Base-by-base conservation (phyloP, 176 grass and related monocot species). In the Musa acuminata region DNA sequence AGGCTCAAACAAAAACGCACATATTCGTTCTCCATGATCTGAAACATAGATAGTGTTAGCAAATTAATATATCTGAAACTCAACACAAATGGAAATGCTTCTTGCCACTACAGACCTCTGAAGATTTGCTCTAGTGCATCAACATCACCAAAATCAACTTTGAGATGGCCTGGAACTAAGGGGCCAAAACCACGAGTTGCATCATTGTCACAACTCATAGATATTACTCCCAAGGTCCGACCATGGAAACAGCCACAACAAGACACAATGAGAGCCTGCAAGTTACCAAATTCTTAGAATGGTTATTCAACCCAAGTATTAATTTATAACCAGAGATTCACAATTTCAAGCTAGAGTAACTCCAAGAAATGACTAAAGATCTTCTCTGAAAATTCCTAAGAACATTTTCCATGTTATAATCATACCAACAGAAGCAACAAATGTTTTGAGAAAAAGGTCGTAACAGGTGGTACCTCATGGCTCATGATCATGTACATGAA, bases 211-310 rank as follows among this genome's bases (percentile, higher is more conserved):
- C 94, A 98, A 78, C 94, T 98, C 90, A 98, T 93, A 68, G 94
- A 93, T 54, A 98, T 93, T 35, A 82, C 94, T 11, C 87, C 94
- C 75, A 98, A 84, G 24, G 94, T 98, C 16, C 90, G 83, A 13
- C 94, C 94, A 78, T 98, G 94, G 66, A 98, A 98, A 80, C 94
- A 98, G 60, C 94, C 90, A 83, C 94, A 98, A 82, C 94, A 98
- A 55, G 94, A 98, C 43, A 98, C 84, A 79, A 98, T 72, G 53
- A 98, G 82, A 82, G 90, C 90, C 94, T 98, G 68, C 78, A 87
- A 83, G 83, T 11, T 52, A 55, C 13, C 23, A 58, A n/a, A 29
- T 53, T 16, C 57, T 20, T 57, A 57, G 12, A 19, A 50, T 11
- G 3, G 13, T 70, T 20, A 60, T n/a, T n/a, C 2, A 13, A 9